A percentile compares a stretch with the other conserved stretches of the same genome.
Evolutionary conservation across 805 yeast genomes (phyloP).

Genomic region (Peterozyma xylosa): DNA sequence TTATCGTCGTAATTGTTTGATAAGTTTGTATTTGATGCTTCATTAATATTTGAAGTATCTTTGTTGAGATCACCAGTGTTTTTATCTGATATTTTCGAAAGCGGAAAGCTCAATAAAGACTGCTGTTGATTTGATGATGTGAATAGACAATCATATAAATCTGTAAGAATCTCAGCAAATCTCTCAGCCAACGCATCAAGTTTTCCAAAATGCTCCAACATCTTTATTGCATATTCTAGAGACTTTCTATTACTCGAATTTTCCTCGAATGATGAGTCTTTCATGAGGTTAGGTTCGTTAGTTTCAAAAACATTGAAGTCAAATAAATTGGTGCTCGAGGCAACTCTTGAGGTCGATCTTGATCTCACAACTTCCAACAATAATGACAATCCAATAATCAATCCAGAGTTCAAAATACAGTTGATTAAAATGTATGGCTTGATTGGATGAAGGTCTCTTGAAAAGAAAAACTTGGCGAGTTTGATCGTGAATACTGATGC

Average conservation of each 20-base stretch:
- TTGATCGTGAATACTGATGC: constrained; percentile 27
- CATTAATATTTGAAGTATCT: constrained; percentile 10
- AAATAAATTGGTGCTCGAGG: too few species aligned
- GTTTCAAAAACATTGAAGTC: constrained; percentile 15
- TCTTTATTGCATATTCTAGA: constrained; percentile 11
- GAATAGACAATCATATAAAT: too few species aligned
- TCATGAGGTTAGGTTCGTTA: constrained; percentile 1
- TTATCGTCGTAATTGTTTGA: constrained; percentile 2
- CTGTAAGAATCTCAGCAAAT: constrained; percentile 11
- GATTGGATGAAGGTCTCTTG: constrained; percentile 23
- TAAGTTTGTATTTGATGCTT: constrained; percentile 3
- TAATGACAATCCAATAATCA: constrained; percentile 21
- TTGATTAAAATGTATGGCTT: constrained; percentile 27
- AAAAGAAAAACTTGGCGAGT: constrained; percentile 20
- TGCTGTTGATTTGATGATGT: too few species aligned
- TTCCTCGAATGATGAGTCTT: not conserved
- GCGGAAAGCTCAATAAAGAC: too few species aligned
- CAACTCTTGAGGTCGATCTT: too few species aligned
- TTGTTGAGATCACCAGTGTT: constrained; percentile 2
- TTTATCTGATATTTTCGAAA: too few species aligned
- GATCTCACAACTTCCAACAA: too few species aligned
- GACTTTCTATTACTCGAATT: constrained; percentile 9
- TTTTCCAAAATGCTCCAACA: constrained; percentile 9
- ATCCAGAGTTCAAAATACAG: constrained; percentile 27
- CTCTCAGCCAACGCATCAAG: constrained; percentile 10